Conservation (phyloP, 2,329 filamentous ascomycete species). For the Amylocarpus encephaloides region DNA sequence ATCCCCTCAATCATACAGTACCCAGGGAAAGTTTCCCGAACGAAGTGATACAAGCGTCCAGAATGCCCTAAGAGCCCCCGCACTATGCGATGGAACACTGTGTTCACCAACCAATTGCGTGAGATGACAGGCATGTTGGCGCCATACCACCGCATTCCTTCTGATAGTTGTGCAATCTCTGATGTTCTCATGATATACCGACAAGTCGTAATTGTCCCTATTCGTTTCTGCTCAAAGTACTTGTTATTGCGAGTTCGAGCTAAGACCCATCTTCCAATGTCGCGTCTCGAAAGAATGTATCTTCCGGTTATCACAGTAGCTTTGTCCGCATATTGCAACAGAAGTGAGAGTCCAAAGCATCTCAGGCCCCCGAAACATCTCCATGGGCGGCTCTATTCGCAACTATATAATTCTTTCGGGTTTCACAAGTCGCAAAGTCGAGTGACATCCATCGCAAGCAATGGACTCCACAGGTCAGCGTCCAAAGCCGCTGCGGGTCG, state of each 20-base stretch:
- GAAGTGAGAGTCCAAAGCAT: too few relatives aligned
- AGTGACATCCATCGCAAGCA: too few relatives aligned
- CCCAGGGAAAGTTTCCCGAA: too few relatives aligned
- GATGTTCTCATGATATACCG: slow-evolving; percentile 6
- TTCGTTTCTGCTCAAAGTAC: neutral
- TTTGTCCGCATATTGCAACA: too few relatives aligned
- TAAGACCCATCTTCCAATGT: neutral
- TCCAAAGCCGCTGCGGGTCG: neutral
- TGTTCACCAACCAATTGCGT: neutral
- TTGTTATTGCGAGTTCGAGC: too few relatives aligned
- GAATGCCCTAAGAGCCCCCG: slow-evolving; percentile 1
- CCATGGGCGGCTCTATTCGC: too few relatives aligned
- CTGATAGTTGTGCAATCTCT: neutral
- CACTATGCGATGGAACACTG: slow-evolving; percentile 6
- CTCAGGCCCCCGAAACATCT: too few relatives aligned
- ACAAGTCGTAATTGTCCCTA: slow-evolving; percentile 1
- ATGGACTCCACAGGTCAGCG: too few relatives aligned
- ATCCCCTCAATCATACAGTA: too few relatives aligned
- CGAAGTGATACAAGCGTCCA: neutral
- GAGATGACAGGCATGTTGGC: slow-evolving; percentile 5
- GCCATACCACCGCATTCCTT: slow-evolving; percentile 6
- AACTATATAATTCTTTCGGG: too few relatives aligned
- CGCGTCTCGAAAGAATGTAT: neutral
- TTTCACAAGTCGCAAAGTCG: too few relatives aligned
- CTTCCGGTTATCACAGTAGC: too few relatives aligned